Base-by-base conservation (phyloP, 768 basidiomycete genomes). In the Auriscalpium orientale region DNA sequence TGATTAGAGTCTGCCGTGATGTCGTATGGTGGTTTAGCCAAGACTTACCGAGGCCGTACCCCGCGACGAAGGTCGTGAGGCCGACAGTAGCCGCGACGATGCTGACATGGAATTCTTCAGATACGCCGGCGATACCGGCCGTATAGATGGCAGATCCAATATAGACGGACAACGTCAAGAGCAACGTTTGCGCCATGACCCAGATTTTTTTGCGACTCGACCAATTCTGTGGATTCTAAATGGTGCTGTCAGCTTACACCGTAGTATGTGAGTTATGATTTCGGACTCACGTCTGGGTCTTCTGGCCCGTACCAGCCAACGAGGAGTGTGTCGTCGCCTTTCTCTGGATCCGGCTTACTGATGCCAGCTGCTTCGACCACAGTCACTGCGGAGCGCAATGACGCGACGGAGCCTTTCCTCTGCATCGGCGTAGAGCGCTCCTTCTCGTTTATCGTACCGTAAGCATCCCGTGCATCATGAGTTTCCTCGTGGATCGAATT, bases 151-250 rank as follows among this genome's bases (percentile, higher is more conserved):
- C 67, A 21, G 68, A 66, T 46, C 58, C 71, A 56, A 72, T 67
- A 60, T 71, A 72, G 33, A 71, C 65, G 51, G 64, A 56, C 54
- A 71, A 71, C 0, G 70, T 72, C 45, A 72, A 54, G 37, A 71
- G 55, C 56, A 65, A 67, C 40, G 70, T 65, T 46, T 64, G 64
- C 53, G 66, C 68, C 11, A 69, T 64, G 8, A 71, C 69, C 49
- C 69, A 68, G 12, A 49, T 53, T 47, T 66, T 64, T 45, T 71
- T 72, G 12, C 43, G 1, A 15, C 56, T 56, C 3, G 68, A 67
- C 71, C 71, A 72, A 55, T 72, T 68, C 53, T 38, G 45, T 4
- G 56, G 54, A 21, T 57, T 40, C 45, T 51, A n/a, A n/a, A 21
- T 40, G 40, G 20, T 44, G 15, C 28, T 45, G 40, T 53, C 38